A percentile compares a stretch with the other conserved stretches of the same genome.
phyloP scores from a whole-genome alignment of 2,329 filamentous ascomycete species.

The Plenodomus lindquistii region DNA sequence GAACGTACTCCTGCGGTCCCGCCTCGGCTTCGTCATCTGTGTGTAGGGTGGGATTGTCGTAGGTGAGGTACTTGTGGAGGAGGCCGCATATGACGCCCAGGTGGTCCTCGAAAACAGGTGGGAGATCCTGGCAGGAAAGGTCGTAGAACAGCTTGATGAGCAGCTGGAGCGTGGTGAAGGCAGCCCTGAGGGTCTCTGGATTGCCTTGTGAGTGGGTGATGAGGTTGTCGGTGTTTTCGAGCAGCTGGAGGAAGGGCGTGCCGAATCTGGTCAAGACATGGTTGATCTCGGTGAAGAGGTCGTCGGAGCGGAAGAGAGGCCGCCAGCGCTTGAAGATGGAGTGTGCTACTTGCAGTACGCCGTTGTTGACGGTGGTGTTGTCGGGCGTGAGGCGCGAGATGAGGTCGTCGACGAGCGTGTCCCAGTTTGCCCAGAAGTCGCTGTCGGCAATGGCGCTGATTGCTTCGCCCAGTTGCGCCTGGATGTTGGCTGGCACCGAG shows the following conservation, averaged over 20 bases:
- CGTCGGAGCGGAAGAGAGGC: slow-evolving; percentile 89
- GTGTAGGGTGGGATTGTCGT: slow-evolving; percentile 79
- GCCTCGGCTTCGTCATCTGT: slow-evolving; percentile 90
- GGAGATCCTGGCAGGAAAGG: slow-evolving; percentile 94
- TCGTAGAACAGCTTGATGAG: slow-evolving; percentile 94
- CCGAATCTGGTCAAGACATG: slow-evolving; percentile 90
- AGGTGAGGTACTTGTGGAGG: slow-evolving; percentile 90
- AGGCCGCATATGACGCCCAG: slow-evolving; percentile 75
- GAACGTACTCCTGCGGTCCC: slow-evolving; percentile 81
- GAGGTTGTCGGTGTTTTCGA: slow-evolving; percentile 71
- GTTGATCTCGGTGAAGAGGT: slow-evolving; percentile 92
- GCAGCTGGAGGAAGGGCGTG: slow-evolving; percentile 76
- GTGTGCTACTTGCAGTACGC: slow-evolving; percentile 94
- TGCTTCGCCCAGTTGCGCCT: slow-evolving; percentile 92
- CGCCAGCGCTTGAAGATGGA: slow-evolving; percentile 98
- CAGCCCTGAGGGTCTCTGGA: slow-evolving; percentile 72
- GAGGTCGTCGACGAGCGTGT: slow-evolving; percentile 92
- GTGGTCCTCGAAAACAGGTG: slow-evolving; percentile 91
- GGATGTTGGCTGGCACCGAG: slow-evolving; percentile 80
- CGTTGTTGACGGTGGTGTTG: slow-evolving; percentile 84
- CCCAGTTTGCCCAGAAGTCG: slow-evolving; percentile 95
- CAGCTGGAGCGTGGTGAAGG: slow-evolving; percentile 84
- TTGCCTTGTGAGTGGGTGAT: slow-evolving; percentile 77
- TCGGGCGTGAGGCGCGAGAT: slow-evolving; percentile 82
- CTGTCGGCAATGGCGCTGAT: slow-evolving; percentile 98